Evolutionary conservation across 2,329 filamentous ascomycete species (phyloP), one percentile per base, ranked within the genome.

Genomic region (Fusarium euwallaceae): DNA sequence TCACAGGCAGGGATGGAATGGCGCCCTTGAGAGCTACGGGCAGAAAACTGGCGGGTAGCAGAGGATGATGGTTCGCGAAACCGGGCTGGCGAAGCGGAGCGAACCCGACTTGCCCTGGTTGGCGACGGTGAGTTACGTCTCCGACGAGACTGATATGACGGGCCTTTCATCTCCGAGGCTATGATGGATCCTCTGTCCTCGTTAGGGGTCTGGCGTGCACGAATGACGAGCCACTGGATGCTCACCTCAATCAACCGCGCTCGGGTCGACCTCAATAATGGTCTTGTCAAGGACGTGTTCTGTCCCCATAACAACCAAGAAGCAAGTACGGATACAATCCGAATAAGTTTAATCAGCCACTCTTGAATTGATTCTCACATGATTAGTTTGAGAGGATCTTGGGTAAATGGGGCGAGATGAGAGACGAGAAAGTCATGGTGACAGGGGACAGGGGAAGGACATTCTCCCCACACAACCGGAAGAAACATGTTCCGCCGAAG

Each of bases 1-100:
- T 83, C 81, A 72, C 83, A 85, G 7, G 83, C 59, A 17, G 55
- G 55, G 6, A 39, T 58, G 11, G 55, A 16, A 58, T 37, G 11
- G 34, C 55, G 55, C 34, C 32, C 55, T 34, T 58, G 32, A 58
- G 55, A 58, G 34, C 34, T 39, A 9, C 55, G 29, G 2, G 32
- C n/a, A 56, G 27, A 32, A 32, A 29, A 29, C 6, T 4, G 29
- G 29, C 29, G 53, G 14, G 32, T 14, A 58, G 32, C 12, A 24
- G 55, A 36, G 32, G 32, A 58, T 37, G 55, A 6, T 27, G 32
- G 55, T 32, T 58, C 55, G n/a, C 55, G 51, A 55, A 29, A 34
- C 12, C 51, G 14, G 16, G 55, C 55, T 24, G 55, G 55, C 4
- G 55, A 58, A 34, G 55, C 55, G 34, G 55, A 58, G 32, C 55